A percentile compares a stretch with the other conserved stretches of the same genome.
Evolutionary conservation across 495 filamentous ascomycete genomes (phyloP).

Genomic region (Trichocladium uniseriatum): DNA sequence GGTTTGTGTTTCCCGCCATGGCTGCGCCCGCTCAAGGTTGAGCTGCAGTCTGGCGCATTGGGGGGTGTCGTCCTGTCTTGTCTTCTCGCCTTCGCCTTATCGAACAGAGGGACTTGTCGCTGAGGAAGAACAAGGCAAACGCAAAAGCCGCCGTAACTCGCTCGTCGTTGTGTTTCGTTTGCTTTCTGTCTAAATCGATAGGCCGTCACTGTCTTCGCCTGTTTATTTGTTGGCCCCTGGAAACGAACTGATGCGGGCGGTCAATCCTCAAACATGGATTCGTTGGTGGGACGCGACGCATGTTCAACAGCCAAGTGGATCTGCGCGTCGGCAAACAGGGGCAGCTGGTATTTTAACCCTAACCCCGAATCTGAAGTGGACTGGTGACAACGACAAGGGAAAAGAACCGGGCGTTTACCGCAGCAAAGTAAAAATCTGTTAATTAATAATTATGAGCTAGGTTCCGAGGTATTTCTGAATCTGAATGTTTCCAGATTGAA

Average conservation of each 20-base stretch:
- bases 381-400: no score
- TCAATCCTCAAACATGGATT: neutral
- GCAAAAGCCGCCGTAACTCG: no score
- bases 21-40: slow-evolving; percentile 13
- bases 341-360: neutral
- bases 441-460: no score
- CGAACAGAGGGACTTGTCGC: no score
- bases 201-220: no score
- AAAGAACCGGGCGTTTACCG: no score
- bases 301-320: neutral
- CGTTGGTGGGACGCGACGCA: neutral
- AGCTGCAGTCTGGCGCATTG: slow-evolving; percentile 9
- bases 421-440: no score
- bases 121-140: no score
- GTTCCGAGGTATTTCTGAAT: no score
- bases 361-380: no score
- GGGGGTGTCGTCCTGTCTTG: slow-evolving; percentile 1
- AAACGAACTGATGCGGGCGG: neutral
- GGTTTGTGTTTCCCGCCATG: slow-evolving; percentile 50
- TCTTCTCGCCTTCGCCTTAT: neutral
- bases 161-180: neutral
- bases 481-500: no score
- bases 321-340: neutral
- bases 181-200: neutral
- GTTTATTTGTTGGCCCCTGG: no score